Conservation (phyloP, 176 grass and related monocot genomes). For the Carex scoparia region DNA sequence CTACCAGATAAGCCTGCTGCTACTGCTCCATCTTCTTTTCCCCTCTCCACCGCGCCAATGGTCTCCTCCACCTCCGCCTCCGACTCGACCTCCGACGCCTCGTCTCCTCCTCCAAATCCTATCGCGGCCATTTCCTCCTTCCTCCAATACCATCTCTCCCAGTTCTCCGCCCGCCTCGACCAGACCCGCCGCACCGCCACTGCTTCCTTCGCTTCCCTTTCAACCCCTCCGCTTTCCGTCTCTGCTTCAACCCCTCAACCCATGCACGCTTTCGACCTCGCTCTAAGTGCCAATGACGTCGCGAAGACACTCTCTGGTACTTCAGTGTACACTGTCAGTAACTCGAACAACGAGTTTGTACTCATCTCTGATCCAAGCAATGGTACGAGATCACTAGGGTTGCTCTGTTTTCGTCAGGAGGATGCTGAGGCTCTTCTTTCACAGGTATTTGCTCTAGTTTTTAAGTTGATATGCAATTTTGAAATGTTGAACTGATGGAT, state of each 20-base stretch:
- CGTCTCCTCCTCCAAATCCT: slow-evolving; percentile 37
- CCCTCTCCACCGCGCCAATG: slow-evolving; percentile 57
- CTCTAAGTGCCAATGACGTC: slow-evolving; percentile 58
- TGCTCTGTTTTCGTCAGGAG: slow-evolving; percentile 80
- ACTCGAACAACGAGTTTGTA: slow-evolving; percentile 89
- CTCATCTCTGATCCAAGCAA: slow-evolving; percentile 81
- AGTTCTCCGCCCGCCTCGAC: slow-evolving; percentile 37
- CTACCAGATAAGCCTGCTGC: slow-evolving; percentile 26
- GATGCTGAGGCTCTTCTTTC: slow-evolving; percentile 73
- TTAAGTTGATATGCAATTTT: neutral
- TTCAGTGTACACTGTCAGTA: slow-evolving; percentile 62
- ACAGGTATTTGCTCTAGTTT: slow-evolving; percentile 35
- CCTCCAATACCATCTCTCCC: slow-evolving; percentile 41
- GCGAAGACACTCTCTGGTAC: slow-evolving; percentile 64
- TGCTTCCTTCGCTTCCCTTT: slow-evolving; percentile 10
- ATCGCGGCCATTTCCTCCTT: slow-evolving; percentile 55
- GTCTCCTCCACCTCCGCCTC: slow-evolving; percentile 11
- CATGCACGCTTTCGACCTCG: slow-evolving; percentile 41
- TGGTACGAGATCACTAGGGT: slow-evolving; percentile 64
- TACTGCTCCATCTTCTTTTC: slow-evolving; percentile 35
- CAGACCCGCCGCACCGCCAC: slow-evolving; percentile 28
- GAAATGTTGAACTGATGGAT: slow-evolving; percentile 14
- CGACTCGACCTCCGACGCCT: neutral
- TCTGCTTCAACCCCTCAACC: neutral
- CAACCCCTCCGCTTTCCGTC: slow-evolving; percentile 6